Evolutionary conservation across 2,329 filamentous ascomycete genomes (phyloP).

Genomic region (Lizonia empirigonia): DNA sequence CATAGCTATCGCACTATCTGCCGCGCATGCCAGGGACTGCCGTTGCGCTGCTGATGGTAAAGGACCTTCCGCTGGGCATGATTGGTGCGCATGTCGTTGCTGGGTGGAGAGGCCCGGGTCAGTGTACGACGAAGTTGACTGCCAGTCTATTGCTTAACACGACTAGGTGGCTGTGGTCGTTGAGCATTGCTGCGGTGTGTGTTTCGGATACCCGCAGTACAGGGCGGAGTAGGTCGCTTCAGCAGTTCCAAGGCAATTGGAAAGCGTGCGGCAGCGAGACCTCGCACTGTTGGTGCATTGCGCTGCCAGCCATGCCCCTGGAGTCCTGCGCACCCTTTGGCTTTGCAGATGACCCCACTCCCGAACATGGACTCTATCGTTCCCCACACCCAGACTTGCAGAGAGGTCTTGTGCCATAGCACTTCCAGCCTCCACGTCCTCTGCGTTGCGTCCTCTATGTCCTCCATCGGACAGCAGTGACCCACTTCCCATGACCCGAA

Average conservation of each 20-base stretch:
- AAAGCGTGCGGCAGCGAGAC: too few species aligned
- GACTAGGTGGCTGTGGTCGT: constrained; percentile 2
- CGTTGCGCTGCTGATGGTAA: constrained; percentile 4
- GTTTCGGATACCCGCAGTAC: constrained; percentile 1
- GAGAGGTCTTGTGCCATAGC: constrained; percentile 4
- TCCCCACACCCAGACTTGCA: too few species aligned
- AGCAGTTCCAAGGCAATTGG: too few species aligned
- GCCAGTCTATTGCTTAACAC: not conserved
- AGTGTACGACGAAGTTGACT: constrained; percentile 1
- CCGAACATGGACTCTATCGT: too few species aligned
- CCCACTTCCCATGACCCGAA: constrained; percentile 6
- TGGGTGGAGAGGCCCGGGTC: not conserved
- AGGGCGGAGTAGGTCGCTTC: not conserved
- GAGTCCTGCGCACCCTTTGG: too few species aligned
- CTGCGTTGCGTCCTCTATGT: not conserved
- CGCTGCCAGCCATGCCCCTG: too few species aligned
- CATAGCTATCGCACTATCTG: not conserved
- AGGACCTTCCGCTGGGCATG: constrained; percentile 1
- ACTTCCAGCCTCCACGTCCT: not conserved
- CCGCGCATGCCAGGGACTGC: constrained; percentile 12
- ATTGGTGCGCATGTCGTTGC: constrained; percentile 1
- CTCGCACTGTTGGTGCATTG: too few species aligned
- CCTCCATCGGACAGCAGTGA: not conserved
- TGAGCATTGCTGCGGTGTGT: constrained; percentile 4
- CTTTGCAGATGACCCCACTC: too few species aligned